phyloP scores from a whole-genome alignment of 1,284 basidiomycete genomes.

The Ganoderma resinaceum region DNA sequence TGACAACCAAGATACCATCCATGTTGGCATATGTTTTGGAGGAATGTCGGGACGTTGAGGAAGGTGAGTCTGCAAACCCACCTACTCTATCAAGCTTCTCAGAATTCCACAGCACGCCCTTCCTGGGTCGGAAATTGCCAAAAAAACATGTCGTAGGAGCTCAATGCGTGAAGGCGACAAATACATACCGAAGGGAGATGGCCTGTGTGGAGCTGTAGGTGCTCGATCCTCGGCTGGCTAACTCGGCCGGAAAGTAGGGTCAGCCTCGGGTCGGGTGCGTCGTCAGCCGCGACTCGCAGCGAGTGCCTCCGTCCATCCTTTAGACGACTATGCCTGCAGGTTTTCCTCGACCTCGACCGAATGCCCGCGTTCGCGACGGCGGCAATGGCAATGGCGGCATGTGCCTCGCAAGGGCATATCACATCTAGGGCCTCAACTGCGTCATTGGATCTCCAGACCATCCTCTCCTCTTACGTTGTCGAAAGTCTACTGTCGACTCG shows the following conservation, averaged over 20 bases:
- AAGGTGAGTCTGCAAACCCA: background rate
- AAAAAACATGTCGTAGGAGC: too few species aligned
- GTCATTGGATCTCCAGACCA: constrained; percentile 35
- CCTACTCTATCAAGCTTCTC: background rate
- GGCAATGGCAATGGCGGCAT: constrained; percentile 19
- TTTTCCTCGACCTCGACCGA: background rate
- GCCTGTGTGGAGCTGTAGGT: background rate
- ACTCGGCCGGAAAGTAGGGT: background rate
- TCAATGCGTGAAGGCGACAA: background rate
- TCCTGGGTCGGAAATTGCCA: background rate
- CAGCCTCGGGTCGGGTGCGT: background rate
- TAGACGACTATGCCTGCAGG: background rate
- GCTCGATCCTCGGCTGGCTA: constrained; percentile 1
- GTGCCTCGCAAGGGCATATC: constrained; percentile 7
- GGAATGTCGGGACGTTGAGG: background rate
- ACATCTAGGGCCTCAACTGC: constrained; percentile 22
- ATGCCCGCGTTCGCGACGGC: background rate
- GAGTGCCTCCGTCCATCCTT: background rate
- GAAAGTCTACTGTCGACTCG: constrained; percentile 38
- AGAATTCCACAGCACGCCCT: background rate
- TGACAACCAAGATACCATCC: background rate
- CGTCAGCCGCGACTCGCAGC: background rate
- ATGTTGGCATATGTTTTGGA: background rate
- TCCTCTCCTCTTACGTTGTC: constrained; percentile 29
- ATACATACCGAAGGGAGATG: background rate